Evolutionary conservation across 768 basidiomycete species (phyloP), one percentile per base, ranked within the genome.

Genomic region (Phaeolepiota aurea): DNA sequence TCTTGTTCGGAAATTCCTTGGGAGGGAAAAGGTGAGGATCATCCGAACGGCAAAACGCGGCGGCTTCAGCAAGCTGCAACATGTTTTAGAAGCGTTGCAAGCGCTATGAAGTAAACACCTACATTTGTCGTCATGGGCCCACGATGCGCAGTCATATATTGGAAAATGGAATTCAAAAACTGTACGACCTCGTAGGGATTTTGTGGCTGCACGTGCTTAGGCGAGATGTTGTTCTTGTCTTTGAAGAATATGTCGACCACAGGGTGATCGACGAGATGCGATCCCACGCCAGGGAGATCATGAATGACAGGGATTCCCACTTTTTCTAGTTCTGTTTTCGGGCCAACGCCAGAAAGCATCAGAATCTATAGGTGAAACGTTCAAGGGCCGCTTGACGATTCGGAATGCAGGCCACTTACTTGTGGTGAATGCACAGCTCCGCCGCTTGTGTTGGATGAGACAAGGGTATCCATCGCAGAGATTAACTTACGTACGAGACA

Each of bases 301-400:
- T 74, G 52, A 14, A 80, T 60, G 20, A 79, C 58, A 0, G 73
- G 63, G 15, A 92, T 79, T 3, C 59, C 57, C 42, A 78, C 62
- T 25, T 64, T 55, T 9, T 63, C 47, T 25, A 90, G 66, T 10
- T 83, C 68, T 1, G 64, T 63, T 1, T 69, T 66, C 23, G 86
- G 83, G 2, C 88, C 89, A 35, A 92, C 62, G 9, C 89, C 89
- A 25, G 83, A 86, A 13, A 86, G 66, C 69, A 83, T 70, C 11
- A 86, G 66, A 38, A 85, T 71, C 33, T 35, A 35, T 9, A 9
- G 9, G 15, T 14, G 16, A 35, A n/a, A 28, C n/a, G 7, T 7
- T 28, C 25, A 28, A 28, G 25, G 25, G 12, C 16, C 16, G 18
- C 33, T 16, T 5, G 33, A 9, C 5, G 15, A 35, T 35, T 7